These are phyloP conservation scores for Aureobasidium sp. DNA, from an alignment of 2,329 filamentous ascomycete genomes.

Conservation along the genomic window DNA sequence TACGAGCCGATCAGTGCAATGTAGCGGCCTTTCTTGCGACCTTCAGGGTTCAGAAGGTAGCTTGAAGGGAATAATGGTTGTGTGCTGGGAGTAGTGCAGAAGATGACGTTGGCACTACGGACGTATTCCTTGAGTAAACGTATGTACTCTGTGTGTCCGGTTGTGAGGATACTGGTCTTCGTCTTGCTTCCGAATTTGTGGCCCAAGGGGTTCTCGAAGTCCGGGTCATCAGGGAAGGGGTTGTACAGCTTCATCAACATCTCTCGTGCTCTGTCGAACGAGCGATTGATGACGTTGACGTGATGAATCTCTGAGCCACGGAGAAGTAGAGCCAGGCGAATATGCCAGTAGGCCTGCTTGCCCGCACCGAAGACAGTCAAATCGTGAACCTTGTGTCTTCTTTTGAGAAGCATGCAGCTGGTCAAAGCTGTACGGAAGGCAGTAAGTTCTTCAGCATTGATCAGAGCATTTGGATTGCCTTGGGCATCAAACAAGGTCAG, in stretches of 20 bases:
- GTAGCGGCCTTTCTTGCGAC: conserved; percentile 61
- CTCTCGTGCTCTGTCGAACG: conserved; percentile 52
- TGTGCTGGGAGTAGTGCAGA: conserved; percentile 76
- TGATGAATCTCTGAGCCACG: conserved; percentile 63
- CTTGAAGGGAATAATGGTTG: conserved; percentile 67
- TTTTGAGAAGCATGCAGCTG: conserved; percentile 53
- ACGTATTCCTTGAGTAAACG: conserved; percentile 66
- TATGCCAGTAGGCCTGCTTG: conserved; percentile 90
- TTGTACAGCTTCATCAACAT: conserved; percentile 51
- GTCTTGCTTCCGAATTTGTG: conserved; percentile 32
- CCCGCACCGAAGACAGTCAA: conserved; percentile 82
- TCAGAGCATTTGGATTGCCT: conserved; percentile 51
- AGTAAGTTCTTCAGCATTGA: conserved; percentile 63
- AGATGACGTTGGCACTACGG: conserved; percentile 68
- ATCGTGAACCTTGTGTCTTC: conserved; percentile 63
- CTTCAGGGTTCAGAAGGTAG: conserved; percentile 66
- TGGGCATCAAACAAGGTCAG: conserved; percentile 50
- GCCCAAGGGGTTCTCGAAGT: conserved; percentile 30
- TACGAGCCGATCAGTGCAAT: conserved; percentile 67
- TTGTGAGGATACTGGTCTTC: conserved; percentile 65
- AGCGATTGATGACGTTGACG: conserved; percentile 76
- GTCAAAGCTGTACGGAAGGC: conserved; percentile 62
- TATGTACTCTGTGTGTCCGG: conserved; percentile 61
- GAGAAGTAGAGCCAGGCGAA: conserved; percentile 73
- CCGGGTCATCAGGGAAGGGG: conserved; percentile 30